Evolutionary conservation across 192 early-diverging fungal genomes (phyloP), one percentile per base, ranked within the genome.

Genomic region (Phycomyces blakesleeanus): DNA sequence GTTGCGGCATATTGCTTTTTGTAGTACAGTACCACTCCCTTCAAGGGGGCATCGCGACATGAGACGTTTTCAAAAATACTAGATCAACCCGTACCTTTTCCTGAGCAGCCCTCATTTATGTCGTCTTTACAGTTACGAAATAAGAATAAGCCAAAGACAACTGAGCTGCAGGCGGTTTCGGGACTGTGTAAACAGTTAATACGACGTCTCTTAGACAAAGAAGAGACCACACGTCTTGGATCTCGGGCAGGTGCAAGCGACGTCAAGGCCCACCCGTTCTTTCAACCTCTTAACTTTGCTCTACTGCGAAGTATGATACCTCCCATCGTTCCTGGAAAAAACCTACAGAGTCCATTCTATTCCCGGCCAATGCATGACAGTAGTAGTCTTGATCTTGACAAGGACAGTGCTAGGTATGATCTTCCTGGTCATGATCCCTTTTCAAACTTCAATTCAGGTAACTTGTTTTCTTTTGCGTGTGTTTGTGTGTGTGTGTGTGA

Each of bases 281-380:
- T 99, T 75, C 91, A 90, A 63, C 85, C 78, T 49, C 83, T 93
- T 26, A 91, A 93, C 37, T 99, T 96, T 96, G 95, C 95, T 1
- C 76, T 98, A 34, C 67, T 99, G 60, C 79, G 94, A 49, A 85
- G 97, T 75, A 69, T 79, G 56, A 79, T 79, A 16, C 94, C 95
- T 26, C 95, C 95, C 4, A 94, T 97, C 58, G 75, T 94, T 34
- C 94, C 94, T 4, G 53, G 58, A 3, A 50, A 50, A 5, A 50
- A 2, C 29, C 59, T 27, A 0, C 27, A 50, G 10, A 71, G 53
- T 53, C 27, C 58, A n/a, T 51, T 52, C 24, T 51, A 61, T 61
- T 51, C 44, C 8, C 40, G 47, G 20, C 42, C 67, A 72, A 72
- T 89, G 64, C 67, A 79, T 11, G 89, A 91, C 40, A 88, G 82